phyloP scores from a whole-genome alignment of 148 eudicot genomes.

The Oxyria digyna region DNA sequence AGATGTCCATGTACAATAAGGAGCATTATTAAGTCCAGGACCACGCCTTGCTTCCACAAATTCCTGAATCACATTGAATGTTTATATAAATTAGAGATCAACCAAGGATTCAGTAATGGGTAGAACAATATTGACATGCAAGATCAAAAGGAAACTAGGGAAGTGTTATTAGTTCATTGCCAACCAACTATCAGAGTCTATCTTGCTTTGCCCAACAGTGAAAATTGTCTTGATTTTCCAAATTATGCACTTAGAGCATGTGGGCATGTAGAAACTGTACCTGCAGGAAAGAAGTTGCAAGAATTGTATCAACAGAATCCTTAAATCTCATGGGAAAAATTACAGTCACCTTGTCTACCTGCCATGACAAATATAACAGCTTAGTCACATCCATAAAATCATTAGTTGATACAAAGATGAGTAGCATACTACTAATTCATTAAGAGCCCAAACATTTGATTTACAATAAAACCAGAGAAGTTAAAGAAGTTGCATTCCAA shows the following conservation, averaged over 20 bases:
- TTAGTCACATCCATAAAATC: background rate
- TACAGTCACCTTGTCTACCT: slow-evolving; percentile 56
- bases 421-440: background rate
- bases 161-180: background rate
- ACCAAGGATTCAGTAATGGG: background rate
- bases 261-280: slow-evolving; percentile 21
- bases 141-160: background rate
- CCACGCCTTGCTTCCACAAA: slow-evolving; percentile 60
- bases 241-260: background rate
- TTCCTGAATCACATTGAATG: slow-evolving; percentile 35
- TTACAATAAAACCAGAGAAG: background rate
- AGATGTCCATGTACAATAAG: slow-evolving; percentile 84
- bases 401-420: background rate
- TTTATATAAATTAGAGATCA: slow-evolving; percentile 2
- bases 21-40: slow-evolving; percentile 46
- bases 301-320: slow-evolving; percentile 62
- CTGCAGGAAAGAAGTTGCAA: slow-evolving; percentile 93
- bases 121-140: background rate
- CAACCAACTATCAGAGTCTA: background rate
- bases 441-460: background rate
- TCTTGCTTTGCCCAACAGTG: background rate
- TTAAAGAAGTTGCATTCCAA: background rate
- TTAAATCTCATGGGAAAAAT: slow-evolving; percentile 88
- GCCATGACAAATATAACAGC: slow-evolving; percentile 13
- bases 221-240: background rate